Percentiles rank a stretch among this genome's conserved stretches.
Evolutionary conservation across 495 filamentous ascomycete genomes (phyloP).

Genomic region (Neurospora sp.): DNA sequence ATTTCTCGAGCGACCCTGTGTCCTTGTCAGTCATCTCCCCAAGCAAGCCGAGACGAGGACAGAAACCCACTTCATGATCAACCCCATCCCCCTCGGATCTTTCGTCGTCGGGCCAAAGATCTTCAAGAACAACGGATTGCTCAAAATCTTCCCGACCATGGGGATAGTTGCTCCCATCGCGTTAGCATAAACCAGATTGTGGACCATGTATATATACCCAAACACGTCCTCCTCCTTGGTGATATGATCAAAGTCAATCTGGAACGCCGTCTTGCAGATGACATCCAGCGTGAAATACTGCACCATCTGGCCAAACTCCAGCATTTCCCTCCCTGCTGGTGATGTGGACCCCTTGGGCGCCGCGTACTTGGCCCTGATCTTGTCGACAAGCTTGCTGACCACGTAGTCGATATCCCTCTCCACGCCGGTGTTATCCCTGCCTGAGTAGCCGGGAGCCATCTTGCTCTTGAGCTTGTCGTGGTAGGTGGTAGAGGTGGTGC

Average conservation of each 20-base stretch:
- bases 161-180: conserved; percentile 22
- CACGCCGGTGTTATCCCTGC: conserved; percentile 37
- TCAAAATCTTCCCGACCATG: conserved; percentile 16
- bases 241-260: conserved; percentile 42
- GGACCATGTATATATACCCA: conserved; percentile 33
- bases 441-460: conserved; percentile 34
- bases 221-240: conserved; percentile 37
- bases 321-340: conserved; percentile 5
- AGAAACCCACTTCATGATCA: conserved; percentile 26
- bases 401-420: conserved; percentile 37
- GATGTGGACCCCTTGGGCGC: conserved; percentile 13
- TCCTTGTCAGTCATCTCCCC: background rate
- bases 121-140: conserved; percentile 36
- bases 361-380: conserved; percentile 27
- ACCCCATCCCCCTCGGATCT: conserved; percentile 34
- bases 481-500: conserved; percentile 22
- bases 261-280: conserved; percentile 38
- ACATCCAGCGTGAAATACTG: conserved; percentile 44
- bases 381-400: conserved; percentile 25
- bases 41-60: background rate
- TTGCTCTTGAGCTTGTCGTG: conserved; percentile 32
- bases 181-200: conserved; percentile 20
- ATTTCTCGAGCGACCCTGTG: conserved; percentile 20
- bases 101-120: conserved; percentile 45
- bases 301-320: conserved; percentile 35